phyloP scores from a whole-genome alignment of 495 filamentous ascomycete genomes.

The Rhizodiscina lignyota region DNA sequence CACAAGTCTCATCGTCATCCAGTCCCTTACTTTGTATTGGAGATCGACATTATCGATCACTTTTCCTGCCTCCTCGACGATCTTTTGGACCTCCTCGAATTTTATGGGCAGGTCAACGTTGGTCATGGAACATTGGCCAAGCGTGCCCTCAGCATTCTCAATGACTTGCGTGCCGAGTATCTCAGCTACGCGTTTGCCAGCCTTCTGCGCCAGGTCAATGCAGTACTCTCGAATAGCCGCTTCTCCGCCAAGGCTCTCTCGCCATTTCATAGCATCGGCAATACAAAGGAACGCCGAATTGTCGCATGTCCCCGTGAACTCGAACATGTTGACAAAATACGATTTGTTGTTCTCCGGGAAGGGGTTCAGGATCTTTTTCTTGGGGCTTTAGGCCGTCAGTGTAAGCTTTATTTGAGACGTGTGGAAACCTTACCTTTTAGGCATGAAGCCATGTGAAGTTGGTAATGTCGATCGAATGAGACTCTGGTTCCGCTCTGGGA shows the following conservation, averaged over 20 bases:
- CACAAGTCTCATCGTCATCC: constrained; percentile 32
- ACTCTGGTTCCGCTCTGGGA: constrained; percentile 52
- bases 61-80: constrained; percentile 8
- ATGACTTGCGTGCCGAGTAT: constrained; percentile 53
- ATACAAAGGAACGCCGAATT: constrained; percentile 54
- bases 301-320: constrained; percentile 64
- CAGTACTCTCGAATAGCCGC: constrained; percentile 43
- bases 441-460: constrained; percentile 44
- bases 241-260: constrained; percentile 58
- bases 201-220: constrained; percentile 37
- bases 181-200: constrained; percentile 35
- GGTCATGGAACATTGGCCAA: constrained; percentile 37
- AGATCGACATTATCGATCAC: constrained; percentile 4
- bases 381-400: no score
- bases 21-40: constrained; percentile 25
- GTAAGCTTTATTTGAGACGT: no score
- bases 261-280: constrained; percentile 50
- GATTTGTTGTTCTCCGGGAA: constrained; percentile 29
- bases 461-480: constrained; percentile 61
- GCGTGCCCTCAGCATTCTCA: constrained; percentile 25
- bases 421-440: no score
- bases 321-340: constrained; percentile 52
- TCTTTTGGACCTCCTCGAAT: constrained; percentile 8
- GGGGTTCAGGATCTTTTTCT: constrained; percentile 45
- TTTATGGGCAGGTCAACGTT: constrained; percentile 61